Evolutionary conservation across 257 asterid genomes (phyloP).

Genomic region (Leptodermis oblonga): DNA sequence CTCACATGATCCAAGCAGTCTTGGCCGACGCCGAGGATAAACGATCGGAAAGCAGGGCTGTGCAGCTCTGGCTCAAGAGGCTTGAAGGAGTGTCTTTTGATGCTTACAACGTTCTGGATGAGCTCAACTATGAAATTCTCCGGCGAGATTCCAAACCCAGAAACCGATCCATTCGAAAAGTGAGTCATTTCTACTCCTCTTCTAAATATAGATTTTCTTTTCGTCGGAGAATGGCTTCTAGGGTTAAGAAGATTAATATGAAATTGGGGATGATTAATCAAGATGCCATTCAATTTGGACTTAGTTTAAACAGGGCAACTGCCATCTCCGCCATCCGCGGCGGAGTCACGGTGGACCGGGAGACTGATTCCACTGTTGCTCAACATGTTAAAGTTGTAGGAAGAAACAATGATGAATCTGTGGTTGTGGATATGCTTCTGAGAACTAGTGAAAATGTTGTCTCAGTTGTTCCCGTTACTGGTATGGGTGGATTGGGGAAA

Average conservation of each 20-base stretch:
- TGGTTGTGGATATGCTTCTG: not conserved
- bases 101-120: constrained; percentile 3
- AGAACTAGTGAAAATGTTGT: not conserved
- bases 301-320: not conserved
- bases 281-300: constrained; percentile 2
- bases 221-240: constrained; percentile 2
- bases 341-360: not conserved
- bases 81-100: not conserved
- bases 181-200: not conserved
- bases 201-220: not conserved
- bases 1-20: not conserved
- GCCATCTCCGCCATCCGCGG: not conserved
- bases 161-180: not conserved
- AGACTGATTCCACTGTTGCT: not conserved
- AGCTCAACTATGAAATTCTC: constrained; percentile 6
- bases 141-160: not conserved
- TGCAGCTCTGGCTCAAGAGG: constrained; percentile 4
- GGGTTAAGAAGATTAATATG: not conserved
- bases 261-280: not conserved
- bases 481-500: constrained; percentile 25
- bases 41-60: not conserved
- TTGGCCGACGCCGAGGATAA: constrained; percentile 3
- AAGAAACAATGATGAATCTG: constrained; percentile 1
- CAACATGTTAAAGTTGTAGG: constrained; percentile 1
- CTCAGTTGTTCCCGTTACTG: constrained; percentile 13